phyloP scores from a whole-genome alignment of 2,329 filamentous ascomycete genomes.

The Pseudonectria buxi region DNA sequence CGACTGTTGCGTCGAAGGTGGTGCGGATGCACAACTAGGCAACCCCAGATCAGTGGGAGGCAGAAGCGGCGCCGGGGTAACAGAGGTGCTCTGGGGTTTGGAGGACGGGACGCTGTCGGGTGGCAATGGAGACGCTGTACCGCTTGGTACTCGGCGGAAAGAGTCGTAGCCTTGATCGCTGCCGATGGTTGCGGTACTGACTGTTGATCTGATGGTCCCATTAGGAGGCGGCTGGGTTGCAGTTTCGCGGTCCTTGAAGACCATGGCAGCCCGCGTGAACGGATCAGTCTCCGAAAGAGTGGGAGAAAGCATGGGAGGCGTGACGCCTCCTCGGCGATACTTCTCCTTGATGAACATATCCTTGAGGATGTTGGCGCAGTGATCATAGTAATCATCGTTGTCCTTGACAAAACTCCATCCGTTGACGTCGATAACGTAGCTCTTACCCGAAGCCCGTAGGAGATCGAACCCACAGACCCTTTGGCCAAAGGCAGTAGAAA shows the following conservation, averaged over 20 bases:
- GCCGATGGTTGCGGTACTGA: constrained; percentile 11
- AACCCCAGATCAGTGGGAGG: constrained; percentile 24
- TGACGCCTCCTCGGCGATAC: constrained; percentile 54
- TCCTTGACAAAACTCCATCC: constrained; percentile 99
- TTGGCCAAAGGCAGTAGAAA: constrained; percentile 87
- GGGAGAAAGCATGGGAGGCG: constrained; percentile 45
- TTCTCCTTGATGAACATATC: constrained; percentile 84
- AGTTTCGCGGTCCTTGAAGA: constrained; percentile 35
- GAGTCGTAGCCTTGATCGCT: constrained; percentile 22
- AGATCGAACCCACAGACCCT: constrained; percentile 94
- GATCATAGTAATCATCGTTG: constrained; percentile 97
- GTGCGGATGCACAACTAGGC: constrained; percentile 26
- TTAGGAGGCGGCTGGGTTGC: constrained; percentile 10
- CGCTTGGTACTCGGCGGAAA: constrained; percentile 17
- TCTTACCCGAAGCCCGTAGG: constrained; percentile 78
- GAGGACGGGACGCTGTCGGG: constrained; percentile 26
- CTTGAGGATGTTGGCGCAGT: constrained; percentile 76
- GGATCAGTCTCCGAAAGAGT: constrained; percentile 38
- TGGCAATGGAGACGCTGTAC: constrained; percentile 25
- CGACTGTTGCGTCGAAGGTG: constrained; percentile 17
- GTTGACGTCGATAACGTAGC: constrained; percentile 98
- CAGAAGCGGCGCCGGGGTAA: constrained; percentile 30
- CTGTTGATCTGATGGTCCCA: constrained; percentile 24
- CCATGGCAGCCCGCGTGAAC: constrained; percentile 26
- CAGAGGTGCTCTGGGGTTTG: constrained; percentile 29